Evolutionary conservation across 768 basidiomycete species (phyloP), one percentile per base, ranked within the genome.

Genomic region (Megacollybia marginata): DNA sequence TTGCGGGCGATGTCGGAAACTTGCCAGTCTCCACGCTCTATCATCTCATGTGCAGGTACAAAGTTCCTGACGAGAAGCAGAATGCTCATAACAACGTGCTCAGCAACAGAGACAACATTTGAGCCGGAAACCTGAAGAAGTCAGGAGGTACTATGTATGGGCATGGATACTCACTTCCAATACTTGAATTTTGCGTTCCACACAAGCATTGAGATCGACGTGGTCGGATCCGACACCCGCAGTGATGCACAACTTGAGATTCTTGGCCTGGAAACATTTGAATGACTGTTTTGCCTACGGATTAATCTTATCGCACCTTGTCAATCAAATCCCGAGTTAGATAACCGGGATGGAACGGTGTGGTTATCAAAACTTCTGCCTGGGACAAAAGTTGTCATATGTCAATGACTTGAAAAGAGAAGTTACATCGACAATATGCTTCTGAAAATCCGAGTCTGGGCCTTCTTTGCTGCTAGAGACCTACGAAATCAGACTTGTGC

Each of bases 141-240:
- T 3, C 46, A 49, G 15, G 13, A 23, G 15, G 8, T 46, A 40
- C 57, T 34, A 15, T 40, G 38, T 40, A 19, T 51, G 23, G 23
- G 4, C 23, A 28, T 28, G 4, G 23, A 28, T 28, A 28, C 23
- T 28, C 23, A 71, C 75, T 65, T 92, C 90, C 51, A 88, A 71
- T 19, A 91, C 92, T 62, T 90, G 85, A 57, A 93, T 82, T 51
- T 75, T 75, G 57, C 79, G 72, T 62, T 90, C 81, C 55, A 89
- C 91, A 20, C 89, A 86, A 18, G 90, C 87, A 65, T 93, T 85
- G 52, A 95, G 78, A 63, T 94, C 92, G 55, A 92, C 81, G 70
- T 88, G 90, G 69, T 93, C 92, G 16, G 87, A 90, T 10, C 91
- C 89, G 44, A 92, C 90, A 65, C 89, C 90, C 52, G 92, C 92